Conservation (phyloP, 2,329 filamentous ascomycete genomes). For the Coniochaeta pulveracea region DNA sequence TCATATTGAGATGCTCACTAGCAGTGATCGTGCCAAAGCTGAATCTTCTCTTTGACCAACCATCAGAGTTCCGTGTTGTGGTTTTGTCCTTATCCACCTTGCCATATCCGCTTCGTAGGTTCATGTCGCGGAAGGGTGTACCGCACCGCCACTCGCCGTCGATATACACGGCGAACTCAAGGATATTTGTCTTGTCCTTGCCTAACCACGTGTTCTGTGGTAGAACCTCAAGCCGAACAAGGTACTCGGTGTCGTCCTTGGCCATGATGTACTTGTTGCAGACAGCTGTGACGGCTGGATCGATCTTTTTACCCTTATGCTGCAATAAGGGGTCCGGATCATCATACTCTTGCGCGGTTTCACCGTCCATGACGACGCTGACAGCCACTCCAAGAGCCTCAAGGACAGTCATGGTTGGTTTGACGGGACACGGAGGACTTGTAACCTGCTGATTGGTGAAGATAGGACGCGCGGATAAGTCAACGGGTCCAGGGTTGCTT, state of each 20-base stretch:
- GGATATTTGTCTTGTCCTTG: background rate
- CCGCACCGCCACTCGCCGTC: background rate
- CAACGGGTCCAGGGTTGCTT: too few species aligned
- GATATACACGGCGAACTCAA: background rate
- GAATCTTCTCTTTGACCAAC: too few species aligned
- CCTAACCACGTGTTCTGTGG: background rate
- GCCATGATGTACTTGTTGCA: constrained; percentile 1
- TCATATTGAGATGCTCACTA: background rate
- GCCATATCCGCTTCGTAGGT: too few species aligned
- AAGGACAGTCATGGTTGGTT: background rate
- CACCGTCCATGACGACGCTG: constrained; percentile 2
- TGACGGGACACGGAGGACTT: background rate
- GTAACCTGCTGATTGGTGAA: too few species aligned
- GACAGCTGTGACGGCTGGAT: background rate
- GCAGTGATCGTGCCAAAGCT: background rate
- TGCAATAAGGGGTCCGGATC: background rate
- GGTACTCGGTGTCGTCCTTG: background rate
- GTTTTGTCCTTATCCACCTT: background rate
- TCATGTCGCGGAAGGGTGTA: too few species aligned
- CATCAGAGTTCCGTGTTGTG: background rate
- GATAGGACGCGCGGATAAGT: background rate
- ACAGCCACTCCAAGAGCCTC: background rate
- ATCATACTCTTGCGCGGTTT: constrained; percentile 1
- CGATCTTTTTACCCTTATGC: background rate
- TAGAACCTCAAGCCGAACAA: background rate